Evolutionary conservation across 1,139 yeast genomes (phyloP), one percentile per base, ranked within the genome.

Genomic region (Hyphopichia khmerensis): DNA sequence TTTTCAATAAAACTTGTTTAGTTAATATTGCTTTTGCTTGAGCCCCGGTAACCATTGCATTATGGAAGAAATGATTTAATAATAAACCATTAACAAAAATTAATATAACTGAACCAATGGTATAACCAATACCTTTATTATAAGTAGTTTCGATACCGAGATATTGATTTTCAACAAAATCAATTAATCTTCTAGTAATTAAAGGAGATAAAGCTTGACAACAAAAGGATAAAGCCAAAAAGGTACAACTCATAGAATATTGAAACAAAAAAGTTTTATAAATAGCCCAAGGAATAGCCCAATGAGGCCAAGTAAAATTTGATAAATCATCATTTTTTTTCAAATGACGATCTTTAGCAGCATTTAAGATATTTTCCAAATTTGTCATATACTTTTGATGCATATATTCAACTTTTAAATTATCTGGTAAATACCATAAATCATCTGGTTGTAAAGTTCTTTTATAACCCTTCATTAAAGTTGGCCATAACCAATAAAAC

Each of bases 31-130:
- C 64, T 52, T 72, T 73, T 33, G 63, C 50, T 46, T 67, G 70
- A n/a, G 77, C 78, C 19, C 78, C 79, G n/a, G 72, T 62, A 40
- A 71, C 59, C 77, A 72, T 72, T 33, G 77, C 67, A 43, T 62
- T 62, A 48, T 72, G 75, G 57, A 70, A 72, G 44, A 60, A 70
- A 47, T 73, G 79, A 53, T 73, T 72, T 35, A 72, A 54, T 36
- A 69, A 59, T 43, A 73, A 55, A 14, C 78, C 77, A 49, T 71
- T 72, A 39, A 69, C 45, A 43, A 69, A 65, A 40, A 72, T 66
- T 45, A 73, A 59, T 2, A 59, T 51, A 39, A 69, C 75, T 1
- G 76, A 61, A n/a, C 68, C 72, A 38, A 72, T 39, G 24, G 76
- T 67, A 45, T 64, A 72, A 8, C 73, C 76, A 14, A 73, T 56